These are phyloP conservation scores for Avicennia marina DNA, from an alignment of 257 asterid genomes.

Conservation along the genomic window DNA sequence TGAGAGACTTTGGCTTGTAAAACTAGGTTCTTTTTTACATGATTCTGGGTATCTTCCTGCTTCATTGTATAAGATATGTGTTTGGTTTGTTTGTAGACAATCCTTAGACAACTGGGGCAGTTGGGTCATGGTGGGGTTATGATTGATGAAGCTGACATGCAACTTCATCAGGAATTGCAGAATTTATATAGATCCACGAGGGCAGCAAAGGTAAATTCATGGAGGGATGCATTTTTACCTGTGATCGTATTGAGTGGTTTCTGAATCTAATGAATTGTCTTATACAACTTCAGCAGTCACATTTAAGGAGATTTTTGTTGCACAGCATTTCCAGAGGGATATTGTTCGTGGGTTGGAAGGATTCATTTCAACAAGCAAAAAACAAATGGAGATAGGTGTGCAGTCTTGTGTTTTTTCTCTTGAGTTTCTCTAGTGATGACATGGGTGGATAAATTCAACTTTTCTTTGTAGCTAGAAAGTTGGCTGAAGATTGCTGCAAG, in stretches of 20 bases:
- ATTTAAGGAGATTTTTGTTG: constrained; percentile 63
- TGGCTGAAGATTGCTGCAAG: constrained; percentile 91
- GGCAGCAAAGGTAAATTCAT: constrained; percentile 70
- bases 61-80: background rate
- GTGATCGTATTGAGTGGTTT: constrained; percentile 13
- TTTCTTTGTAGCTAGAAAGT: constrained; percentile 58
- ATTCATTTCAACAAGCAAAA: constrained; percentile 59
- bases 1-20: no score
- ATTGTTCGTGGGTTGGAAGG: constrained; percentile 88
- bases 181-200: constrained; percentile 81
- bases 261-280: constrained; percentile 39
- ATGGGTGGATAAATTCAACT: constrained; percentile 21
- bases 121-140: constrained; percentile 74
- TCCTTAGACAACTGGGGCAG: constrained; percentile 81
- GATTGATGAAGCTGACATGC: constrained; percentile 70
- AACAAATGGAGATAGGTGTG: constrained; percentile 84
- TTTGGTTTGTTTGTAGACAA: constrained; percentile 46
- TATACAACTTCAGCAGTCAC: constrained; percentile 47
- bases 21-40: background rate
- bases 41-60: background rate
- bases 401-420: constrained; percentile 17
- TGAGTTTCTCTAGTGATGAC: constrained; percentile 18
- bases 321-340: constrained; percentile 99
- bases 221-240: constrained; percentile 17
- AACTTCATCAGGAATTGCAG: constrained; percentile 68